Conservation (phyloP, 2,329 filamentous ascomycete genomes). For the Botrytis fabae region DNA sequence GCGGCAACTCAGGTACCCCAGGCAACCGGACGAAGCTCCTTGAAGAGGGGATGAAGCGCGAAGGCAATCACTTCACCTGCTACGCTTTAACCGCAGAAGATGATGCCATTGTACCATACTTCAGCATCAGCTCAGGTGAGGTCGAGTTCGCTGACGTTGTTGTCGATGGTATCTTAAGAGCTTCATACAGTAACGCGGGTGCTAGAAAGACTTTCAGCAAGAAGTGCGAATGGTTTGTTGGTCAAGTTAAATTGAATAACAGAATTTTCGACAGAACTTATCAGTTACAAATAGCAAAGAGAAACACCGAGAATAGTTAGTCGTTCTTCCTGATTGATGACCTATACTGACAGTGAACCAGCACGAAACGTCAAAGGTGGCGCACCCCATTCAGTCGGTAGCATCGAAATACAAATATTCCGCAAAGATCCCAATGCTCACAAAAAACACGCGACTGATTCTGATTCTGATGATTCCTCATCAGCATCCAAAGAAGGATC, state of each 20-base stretch:
- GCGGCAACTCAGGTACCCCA: background rate
- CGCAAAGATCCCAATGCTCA: conserved; percentile 10
- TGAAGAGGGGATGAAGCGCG: conserved; percentile 21
- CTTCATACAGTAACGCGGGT: conserved; percentile 23
- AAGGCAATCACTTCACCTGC: conserved; percentile 25
- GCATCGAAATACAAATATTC: conserved; percentile 24
- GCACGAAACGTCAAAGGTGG: conserved; percentile 8
- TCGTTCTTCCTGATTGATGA: background rate
- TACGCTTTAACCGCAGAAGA: conserved; percentile 28
- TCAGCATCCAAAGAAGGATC: background rate
- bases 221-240: conserved; percentile 3
- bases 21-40: conserved; percentile 4
- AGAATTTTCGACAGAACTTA: background rate
- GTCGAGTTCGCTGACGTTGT: conserved; percentile 33
- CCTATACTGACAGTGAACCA: background rate
- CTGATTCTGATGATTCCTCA: background rate
- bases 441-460: background rate
- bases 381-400: conserved; percentile 20
- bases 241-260: conserved; percentile 3
- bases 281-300: conserved; percentile 26
- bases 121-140: conserved; percentile 18
- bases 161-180: conserved; percentile 36
- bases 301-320: conserved; percentile 25
- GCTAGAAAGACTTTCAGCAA: background rate
- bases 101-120: conserved; percentile 25